Base-by-base conservation (phyloP, 495 filamentous ascomycete species). In the Astrothelium macrocarpum region DNA sequence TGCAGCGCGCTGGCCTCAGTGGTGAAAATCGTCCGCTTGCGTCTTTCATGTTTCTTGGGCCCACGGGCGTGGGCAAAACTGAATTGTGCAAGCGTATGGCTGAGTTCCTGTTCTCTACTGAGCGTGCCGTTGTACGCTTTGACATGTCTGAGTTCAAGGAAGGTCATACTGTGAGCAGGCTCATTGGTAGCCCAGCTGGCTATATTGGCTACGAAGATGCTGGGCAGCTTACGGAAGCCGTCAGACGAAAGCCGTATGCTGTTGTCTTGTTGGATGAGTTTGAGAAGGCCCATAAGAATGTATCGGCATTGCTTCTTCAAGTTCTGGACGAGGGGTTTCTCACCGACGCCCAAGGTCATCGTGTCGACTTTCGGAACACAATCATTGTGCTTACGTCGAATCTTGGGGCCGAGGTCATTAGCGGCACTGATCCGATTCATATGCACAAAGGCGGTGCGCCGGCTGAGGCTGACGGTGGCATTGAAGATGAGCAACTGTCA, bases 91-190 rank as follows among this genome's bases (percentile, higher is more conserved):
- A 98, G 81, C 92, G 91, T 67, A 87, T 98, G 71, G 94, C 93
- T 56, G 80, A 81, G 65, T 96, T 96, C 79, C 78, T 98, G 26
- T 98, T 98, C 75, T 91, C 88, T 0, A 96, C 90, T 2, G 90
- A 96, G 69, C 82, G 81, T 46, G 92, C 94, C 4, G 92, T 98
- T 31, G 84, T 94, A 25, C 80, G 94, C 53, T 98, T 97, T 72
- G 94, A 98, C 75, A 98, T 97, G 93, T 89, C 85, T 73, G 94
- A 98, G 68, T 98, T 97, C 75, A 90, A 95, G 70, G 94, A 98
- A 71, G 96, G 95, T 73, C 93, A 97, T 72, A 97, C 93, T 1
- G 86, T 98, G 62, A 94, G 89, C 36, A 84, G 94, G 58, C 80
- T 97, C 32, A 96, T 98, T 71, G 94, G 94, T 34, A 86, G 88